These are phyloP conservation scores for Tilletia caries DNA, from an alignment of 1,284 basidiomycete species.

Conservation along the genomic window DNA sequence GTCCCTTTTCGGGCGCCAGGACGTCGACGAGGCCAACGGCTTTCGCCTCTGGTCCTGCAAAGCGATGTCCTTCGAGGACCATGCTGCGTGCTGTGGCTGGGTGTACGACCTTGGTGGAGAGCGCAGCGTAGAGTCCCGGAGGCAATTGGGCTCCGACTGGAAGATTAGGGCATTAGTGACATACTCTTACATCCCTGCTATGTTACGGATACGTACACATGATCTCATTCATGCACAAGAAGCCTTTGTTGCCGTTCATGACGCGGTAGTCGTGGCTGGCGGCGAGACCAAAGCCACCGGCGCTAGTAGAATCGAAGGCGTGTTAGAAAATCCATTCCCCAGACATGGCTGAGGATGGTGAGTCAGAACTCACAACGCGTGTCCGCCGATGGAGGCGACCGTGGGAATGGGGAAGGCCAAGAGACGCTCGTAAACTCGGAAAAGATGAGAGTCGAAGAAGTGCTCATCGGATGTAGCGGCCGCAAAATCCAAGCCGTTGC, in stretches of 20 bases:
- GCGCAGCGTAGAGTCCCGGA: slow-evolving; percentile 59
- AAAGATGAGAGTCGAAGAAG: slow-evolving; percentile 60
- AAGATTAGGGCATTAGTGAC: no score
- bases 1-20: slow-evolving; percentile 61
- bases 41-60: slow-evolving; percentile 71
- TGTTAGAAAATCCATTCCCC: no score
- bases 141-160: slow-evolving; percentile 43
- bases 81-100: slow-evolving; percentile 69
- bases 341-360: background rate
- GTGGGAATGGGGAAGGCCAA: slow-evolving; percentile 60
- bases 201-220: no score
- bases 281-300: slow-evolving; percentile 75
- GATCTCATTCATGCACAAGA: slow-evolving; percentile 85
- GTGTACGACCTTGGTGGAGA: slow-evolving; percentile 67
- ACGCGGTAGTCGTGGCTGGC: slow-evolving; percentile 83
- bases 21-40: slow-evolving; percentile 68
- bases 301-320: slow-evolving; percentile 48
- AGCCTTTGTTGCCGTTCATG: slow-evolving; percentile 78
- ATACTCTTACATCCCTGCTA: no score
- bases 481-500: slow-evolving; percentile 69
- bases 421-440: slow-evolving; percentile 59
- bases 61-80: slow-evolving; percentile 76
- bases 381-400: slow-evolving; percentile 84
- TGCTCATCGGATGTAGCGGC: slow-evolving; percentile 64
- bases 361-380: slow-evolving; percentile 62